Conservation (phyloP, 106 monocot genomes). For the Iris macrosiphon region DNA sequence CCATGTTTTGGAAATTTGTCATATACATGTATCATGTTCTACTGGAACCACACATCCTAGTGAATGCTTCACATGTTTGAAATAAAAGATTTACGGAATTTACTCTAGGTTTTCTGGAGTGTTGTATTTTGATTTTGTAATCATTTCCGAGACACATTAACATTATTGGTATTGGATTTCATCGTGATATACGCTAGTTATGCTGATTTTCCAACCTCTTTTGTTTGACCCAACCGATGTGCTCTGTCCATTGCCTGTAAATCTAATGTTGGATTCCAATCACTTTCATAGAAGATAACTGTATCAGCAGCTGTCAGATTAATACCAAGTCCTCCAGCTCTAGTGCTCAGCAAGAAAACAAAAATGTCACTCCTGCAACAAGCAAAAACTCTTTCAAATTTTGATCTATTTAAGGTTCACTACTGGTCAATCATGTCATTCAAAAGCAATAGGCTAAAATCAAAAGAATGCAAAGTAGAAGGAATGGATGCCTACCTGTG, state of each 20-base stretch:
- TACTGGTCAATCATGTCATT: neutral
- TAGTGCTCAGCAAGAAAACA: slow-evolving; percentile 96
- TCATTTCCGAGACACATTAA: too few species aligned
- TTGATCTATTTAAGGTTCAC: neutral
- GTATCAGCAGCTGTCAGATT: slow-evolving; percentile 98
- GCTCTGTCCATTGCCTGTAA: slow-evolving; percentile 99
- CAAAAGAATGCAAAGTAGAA: neutral
- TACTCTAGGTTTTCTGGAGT: too few species aligned
- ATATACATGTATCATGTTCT: too few species aligned
- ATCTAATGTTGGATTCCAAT: slow-evolving; percentile 96
- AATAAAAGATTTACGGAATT: too few species aligned
- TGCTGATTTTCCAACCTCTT: slow-evolving; percentile 49
- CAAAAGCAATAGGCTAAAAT: neutral
- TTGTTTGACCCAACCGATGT: slow-evolving; percentile 93
- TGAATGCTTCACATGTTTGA: too few species aligned
- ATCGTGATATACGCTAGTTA: too few species aligned
- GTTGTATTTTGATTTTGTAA: too few species aligned
- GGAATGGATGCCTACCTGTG: slow-evolving; percentile 32
- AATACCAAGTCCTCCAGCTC: slow-evolving; percentile 98
- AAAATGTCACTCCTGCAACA: slow-evolving; percentile 83
- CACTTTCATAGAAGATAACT: slow-evolving; percentile 98
- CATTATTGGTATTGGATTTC: too few species aligned
- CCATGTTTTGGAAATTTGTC: too few species aligned
- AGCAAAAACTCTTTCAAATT: slow-evolving; percentile 6
- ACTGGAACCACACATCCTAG: too few species aligned